Evolutionary conservation across 179 eudicot genomes (phyloP), one percentile per base, ranked within the genome.

Genomic region (Spergularia azorica): DNA sequence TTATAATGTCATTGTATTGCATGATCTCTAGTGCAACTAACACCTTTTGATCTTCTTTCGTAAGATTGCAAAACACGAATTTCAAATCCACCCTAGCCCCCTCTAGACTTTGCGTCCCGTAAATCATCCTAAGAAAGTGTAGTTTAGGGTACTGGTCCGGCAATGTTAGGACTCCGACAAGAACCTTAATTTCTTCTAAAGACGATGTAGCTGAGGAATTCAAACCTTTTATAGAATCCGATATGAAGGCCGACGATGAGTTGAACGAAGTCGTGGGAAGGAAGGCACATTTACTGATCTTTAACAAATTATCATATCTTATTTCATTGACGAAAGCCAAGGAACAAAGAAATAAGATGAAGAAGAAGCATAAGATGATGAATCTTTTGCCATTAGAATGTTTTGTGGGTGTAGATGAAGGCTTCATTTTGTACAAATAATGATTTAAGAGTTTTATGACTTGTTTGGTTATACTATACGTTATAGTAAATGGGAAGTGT

Each of bases 31-130:
- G 83, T 51, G 94, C 82, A 54, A 93, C 80, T 0, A 93, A 63
- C 11, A 87, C 86, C 36, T 77, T 84, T 74, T 94, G 96, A 9
- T 90, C 97, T 59, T 86, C 87, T 50, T 89, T 89, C 46, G 96
- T 91, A 77, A 95, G 91, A 79, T 87, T 91, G 80, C 98, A 93
- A 61, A 95, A 91, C 15, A 95, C 90, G 67, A 93, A 93, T 73
- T 85, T 95, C 14, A 95, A 85, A 63, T 95, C 95, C 1, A 95
- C 87, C 17, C 67, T 70, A 3, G 94, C 94, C 1, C 80, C 76
- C 13, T 83, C 66, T 6, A 82, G 78, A 2, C 87, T 62, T 6
- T 95, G 98, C 9, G 87, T 88, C 0, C 94, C 92, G 66, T 95
- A 95, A 66, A 95, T 70, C 71, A 90, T 88, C 48, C 98, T 85